Evolutionary conservation across 495 filamentous ascomycete genomes (phyloP), one percentile per base, ranked within the genome.

Genomic region (Neurospora intermedia): DNA sequence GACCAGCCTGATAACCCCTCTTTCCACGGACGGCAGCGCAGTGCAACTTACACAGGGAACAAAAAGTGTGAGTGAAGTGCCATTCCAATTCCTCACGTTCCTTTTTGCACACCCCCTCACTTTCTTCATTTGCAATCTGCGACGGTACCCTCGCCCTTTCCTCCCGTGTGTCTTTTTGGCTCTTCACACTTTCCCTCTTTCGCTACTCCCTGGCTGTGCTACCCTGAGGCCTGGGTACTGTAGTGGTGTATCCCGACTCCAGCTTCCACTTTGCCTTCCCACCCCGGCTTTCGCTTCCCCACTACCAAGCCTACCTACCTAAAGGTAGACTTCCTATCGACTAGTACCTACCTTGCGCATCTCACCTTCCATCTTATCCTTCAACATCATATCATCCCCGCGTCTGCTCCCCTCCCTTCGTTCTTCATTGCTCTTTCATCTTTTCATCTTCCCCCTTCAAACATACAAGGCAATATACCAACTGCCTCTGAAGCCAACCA

Each of bases 11-110:
- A 76, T 75, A 78, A 66, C 76, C 78, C 79, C 78, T 80, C 75
- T 72, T 77, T 78, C 75, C 76, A 69, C 76, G 76, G 74, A 79
- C 78, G 75, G 74, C 77, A 74, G 73, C 77, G 72, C 73, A 78
- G 78, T 79, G 74, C 75, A 74, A 80, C 78, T 77, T 77, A 73
- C 75, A 77, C 76, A 71, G 45, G 54, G 73, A 76, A 75, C 43
- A 75, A 43, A 39, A 39, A 72, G 75, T 73, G 80, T 82, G 76
- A 77, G 79, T 78, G 71, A 72, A 15, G 54, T 35, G 54, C 54
- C 76, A 76, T 74, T 76, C 42, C 27, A 71, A 27, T 77, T 73
- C 38, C 72, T 76, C 75, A 74, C 72, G 70, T 71, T 71, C 74
- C 10, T 71, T n/a, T 72, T 72, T 13, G 16, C 59, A 69, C 43